These are phyloP conservation scores for Porphyrellus cyaneotinctus DNA, from an alignment of 768 basidiomycete species.

Conservation along the genomic window DNA sequence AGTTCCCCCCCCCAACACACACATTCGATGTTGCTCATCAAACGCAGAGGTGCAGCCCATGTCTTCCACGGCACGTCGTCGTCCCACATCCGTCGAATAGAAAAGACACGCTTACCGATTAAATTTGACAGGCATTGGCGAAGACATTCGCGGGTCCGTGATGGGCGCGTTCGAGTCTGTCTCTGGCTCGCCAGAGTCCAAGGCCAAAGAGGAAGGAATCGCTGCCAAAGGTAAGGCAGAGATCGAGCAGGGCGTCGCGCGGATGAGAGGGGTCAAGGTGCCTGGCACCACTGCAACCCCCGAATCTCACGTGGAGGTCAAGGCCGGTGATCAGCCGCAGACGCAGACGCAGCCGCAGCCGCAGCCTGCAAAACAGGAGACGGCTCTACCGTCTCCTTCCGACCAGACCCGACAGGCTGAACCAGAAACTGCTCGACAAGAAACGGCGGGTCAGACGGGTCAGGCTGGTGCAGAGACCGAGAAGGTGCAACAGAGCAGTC, in stretches of 20 bases:
- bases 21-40: background rate
- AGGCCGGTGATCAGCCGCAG: background rate
- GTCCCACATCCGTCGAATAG: background rate
- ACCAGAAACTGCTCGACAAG: background rate
- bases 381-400: background rate
- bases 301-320: background rate
- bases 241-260: slow-evolving; percentile 37
- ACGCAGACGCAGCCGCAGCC: background rate
- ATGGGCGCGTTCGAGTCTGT: slow-evolving; percentile 39
- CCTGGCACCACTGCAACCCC: background rate
- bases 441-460: too few relatives aligned
- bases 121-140: slow-evolving; percentile 37
- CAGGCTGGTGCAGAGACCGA: slow-evolving; percentile 2
- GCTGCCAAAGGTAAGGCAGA: slow-evolving; percentile 38
- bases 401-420: background rate
- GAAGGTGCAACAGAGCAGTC: background rate
- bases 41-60: slow-evolving; percentile 33
- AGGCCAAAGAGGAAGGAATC: slow-evolving; percentile 34
- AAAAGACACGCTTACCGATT: slow-evolving; percentile 2
- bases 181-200: slow-evolving; percentile 21
- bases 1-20: too few relatives aligned
- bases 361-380: background rate
- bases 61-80: slow-evolving; percentile 34
- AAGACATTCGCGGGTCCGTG: slow-evolving; percentile 41
- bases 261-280: slow-evolving; percentile 14